Evolutionary conservation across 768 basidiomycete species (phyloP), one percentile per base, ranked within the genome.

Genomic region (Amanita rubescens): DNA sequence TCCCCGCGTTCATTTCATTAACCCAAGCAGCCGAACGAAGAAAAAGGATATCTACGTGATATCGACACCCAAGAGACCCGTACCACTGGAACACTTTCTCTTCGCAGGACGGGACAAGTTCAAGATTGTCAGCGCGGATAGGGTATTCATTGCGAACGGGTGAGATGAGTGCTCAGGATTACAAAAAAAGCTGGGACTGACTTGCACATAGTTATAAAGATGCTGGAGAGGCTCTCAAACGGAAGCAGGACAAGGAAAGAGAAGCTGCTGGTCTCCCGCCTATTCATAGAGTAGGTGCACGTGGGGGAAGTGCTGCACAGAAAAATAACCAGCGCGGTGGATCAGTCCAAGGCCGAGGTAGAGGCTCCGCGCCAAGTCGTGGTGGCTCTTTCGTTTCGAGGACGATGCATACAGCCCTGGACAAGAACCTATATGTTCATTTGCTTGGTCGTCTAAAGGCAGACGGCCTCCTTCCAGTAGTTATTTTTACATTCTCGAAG

Each of bases 1-100:
- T 22, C 51, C 12, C 14, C 42, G 32, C 38, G 25, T 20, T 24
- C 43, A 17, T n/a, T 30, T 10, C 19, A 42, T 12, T 24, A 57
- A 53, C 30, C 11, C 30, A 45, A 30, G 8, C 60, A 98, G 95
- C 5, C 90, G 96, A 14, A 99, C 96, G 2, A 98, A 99, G 74
- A 95, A 94, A 76, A 98, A 97, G 67, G 94, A 98, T 58, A 97
- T 99, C 51, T 98, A 97, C 66, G 96, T 99, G 44, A 98, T 99
- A 58, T 95, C 91, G 8, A 99, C 96, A 0, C 83, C 87, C 2
- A 94, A 97, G 67, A 79, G 96, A 51, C 96, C 96, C 0, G 96
- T 99, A 5, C 96, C 96, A 5, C 76, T 99, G 51, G 95, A 98
- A 68, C 95, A 98, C 72, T 95, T 86, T 69, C 73, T 99, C 3